Evolutionary conservation across 2,329 filamentous ascomycete species (phyloP).

Genomic region (Ramularia endophylla): DNA sequence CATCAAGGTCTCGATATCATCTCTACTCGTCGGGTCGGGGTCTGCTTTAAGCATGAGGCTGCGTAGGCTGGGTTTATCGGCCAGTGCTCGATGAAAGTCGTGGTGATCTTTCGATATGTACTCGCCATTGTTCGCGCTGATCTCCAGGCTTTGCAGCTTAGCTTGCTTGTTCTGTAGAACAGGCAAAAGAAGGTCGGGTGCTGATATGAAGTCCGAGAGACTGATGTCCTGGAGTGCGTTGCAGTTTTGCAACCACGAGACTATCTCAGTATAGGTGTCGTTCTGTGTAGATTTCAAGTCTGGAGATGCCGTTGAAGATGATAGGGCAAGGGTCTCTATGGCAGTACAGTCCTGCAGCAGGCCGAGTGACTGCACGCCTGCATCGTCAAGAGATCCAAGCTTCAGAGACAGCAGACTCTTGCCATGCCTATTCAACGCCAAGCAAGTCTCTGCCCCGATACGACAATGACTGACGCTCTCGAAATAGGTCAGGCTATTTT

Average conservation of each 20-base stretch:
- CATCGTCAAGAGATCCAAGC: slow-evolving; percentile 44
- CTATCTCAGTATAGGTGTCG: slow-evolving; percentile 47
- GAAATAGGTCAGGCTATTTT: slow-evolving; percentile 54
- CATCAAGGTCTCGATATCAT: slow-evolving; percentile 46
- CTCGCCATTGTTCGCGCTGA: slow-evolving; percentile 37
- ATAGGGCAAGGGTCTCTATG: slow-evolving; percentile 46
- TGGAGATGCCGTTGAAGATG: slow-evolving; percentile 38
- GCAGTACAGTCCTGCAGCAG: slow-evolving; percentile 45
- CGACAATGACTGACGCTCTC: slow-evolving; percentile 52
- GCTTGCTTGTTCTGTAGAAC: slow-evolving; percentile 44
- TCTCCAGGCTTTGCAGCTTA: slow-evolving; percentile 42
- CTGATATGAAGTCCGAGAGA: slow-evolving; percentile 48
- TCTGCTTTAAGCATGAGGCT: slow-evolving; percentile 43
- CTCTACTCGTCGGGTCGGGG: slow-evolving; percentile 39
- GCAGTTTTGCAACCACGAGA: slow-evolving; percentile 53
- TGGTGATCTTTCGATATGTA: slow-evolving; percentile 46
- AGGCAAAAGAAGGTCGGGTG: slow-evolving; percentile 47
- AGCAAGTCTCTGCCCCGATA: slow-evolving; percentile 50
- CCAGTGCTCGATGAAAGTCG: slow-evolving; percentile 49
- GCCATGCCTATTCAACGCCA: slow-evolving; percentile 48
- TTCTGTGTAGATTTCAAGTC: slow-evolving; percentile 49
- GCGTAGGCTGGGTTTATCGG: slow-evolving; percentile 45
- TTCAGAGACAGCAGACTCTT: slow-evolving; percentile 51
- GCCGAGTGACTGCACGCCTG: slow-evolving; percentile 38
- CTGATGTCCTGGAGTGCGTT: slow-evolving; percentile 45